A percentile compares a stretch with the other conserved stretches of the same genome.
Evolutionary conservation across 2,329 filamentous ascomycete species (phyloP).

Genomic region (Cercospora nicotianae): DNA sequence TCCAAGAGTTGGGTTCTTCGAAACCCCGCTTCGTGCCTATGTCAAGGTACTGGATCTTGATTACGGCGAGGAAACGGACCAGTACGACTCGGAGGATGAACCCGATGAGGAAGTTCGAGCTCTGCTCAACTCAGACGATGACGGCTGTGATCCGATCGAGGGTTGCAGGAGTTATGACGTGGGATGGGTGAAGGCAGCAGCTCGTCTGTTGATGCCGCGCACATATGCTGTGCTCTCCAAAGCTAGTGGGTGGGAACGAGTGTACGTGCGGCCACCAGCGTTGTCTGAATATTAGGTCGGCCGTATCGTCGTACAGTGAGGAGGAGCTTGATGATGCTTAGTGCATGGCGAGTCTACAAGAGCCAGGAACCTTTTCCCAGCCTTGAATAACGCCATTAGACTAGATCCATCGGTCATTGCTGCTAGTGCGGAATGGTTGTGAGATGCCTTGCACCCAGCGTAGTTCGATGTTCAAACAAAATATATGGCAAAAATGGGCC

Average conservation of each 20-base stretch:
- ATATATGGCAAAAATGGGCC: too few species aligned
- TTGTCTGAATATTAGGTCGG: too few species aligned
- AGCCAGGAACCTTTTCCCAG: too few species aligned
- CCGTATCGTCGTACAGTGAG: too few species aligned
- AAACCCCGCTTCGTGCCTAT: background rate
- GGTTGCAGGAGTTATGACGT: conserved; percentile 8
- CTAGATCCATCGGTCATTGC: too few species aligned
- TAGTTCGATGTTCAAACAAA: too few species aligned
- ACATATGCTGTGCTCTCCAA: background rate
- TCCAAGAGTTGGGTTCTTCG: background rate
- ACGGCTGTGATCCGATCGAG: conserved; percentile 6
- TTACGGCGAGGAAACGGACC: background rate
- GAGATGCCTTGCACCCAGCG: too few species aligned
- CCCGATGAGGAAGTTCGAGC: background rate
- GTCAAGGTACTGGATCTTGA: conserved; percentile 8
- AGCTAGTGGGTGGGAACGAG: background rate
- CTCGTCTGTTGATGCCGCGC: background rate
- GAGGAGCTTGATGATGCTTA: too few species aligned
- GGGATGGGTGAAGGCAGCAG: conserved; percentile 11
- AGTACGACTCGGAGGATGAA: background rate
- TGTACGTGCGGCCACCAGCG: conserved; percentile 1
- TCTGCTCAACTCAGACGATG: background rate
- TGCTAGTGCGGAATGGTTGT: too few species aligned
- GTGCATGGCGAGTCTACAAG: too few species aligned
- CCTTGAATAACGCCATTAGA: too few species aligned